Base-by-base conservation (phyloP, 768 basidiomycete genomes). In the Chlorophyllum brunneum region DNA sequence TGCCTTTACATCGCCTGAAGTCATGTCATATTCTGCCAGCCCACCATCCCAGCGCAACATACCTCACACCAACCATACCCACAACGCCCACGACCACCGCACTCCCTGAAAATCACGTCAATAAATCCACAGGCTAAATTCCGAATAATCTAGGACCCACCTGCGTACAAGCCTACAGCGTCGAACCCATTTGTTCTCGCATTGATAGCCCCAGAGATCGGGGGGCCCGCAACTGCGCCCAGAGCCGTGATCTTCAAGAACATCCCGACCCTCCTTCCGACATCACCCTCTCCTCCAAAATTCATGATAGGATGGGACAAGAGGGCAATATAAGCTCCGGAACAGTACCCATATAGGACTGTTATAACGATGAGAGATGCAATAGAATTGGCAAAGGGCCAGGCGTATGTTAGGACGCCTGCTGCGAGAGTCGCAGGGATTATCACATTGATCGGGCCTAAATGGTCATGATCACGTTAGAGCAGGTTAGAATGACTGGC, bases 201-300 rank as follows among this genome's bases (percentile, higher is more conserved):
- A 51, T 77, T 76, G 57, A 90, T 86, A 0, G 83, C 83, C 0
- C 88, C 88, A 6, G 85, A 85, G 54, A 89, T 85, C 1, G 88
- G 88, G 2, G 86, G 85, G 0, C 88, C 88, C 0, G 74, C 75
- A 2, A 89, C 69, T 0, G 83, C 84, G 10, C 85, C 85, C 11
- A 88, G 34, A 0, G 86, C 75, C 18, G 80, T 54, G 45, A 85
- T 72, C 24, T 76, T 83, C 64, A 84, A 70, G 55, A 79, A 79
- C 74, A 87, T 81, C 6, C 88, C 87, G 0, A 77, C 67, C 13
- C 88, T 71, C 22, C 82, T 71, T 6, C 88, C 88, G 0, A 86
- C 75, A 52, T 89, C 86, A 2, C 67, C 68, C 0, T 75, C 71
- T 0, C 74, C 72, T 0, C 88, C 87, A 64, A 90, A 73, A 7